These are phyloP conservation scores for Hyaloscypha finlandica DNA, from an alignment of 495 filamentous ascomycete genomes.

Conservation along the genomic window DNA sequence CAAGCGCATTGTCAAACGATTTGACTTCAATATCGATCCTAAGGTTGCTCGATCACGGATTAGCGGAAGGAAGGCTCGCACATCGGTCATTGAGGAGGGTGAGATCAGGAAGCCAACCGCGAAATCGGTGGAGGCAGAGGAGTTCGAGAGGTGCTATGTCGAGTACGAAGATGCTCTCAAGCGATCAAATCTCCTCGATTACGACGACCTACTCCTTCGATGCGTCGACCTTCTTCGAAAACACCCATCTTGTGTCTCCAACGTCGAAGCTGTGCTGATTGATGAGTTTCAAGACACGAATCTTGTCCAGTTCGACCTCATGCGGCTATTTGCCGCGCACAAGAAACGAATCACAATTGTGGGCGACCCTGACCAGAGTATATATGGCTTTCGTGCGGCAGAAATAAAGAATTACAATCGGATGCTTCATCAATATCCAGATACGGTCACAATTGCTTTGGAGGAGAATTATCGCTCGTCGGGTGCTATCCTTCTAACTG, in stretches of 20 bases:
- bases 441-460: constrained; percentile 80
- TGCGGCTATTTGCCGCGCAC: constrained; percentile 80
- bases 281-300: constrained; percentile 99
- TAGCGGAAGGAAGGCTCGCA: constrained; percentile 82
- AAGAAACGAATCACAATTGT: constrained; percentile 85
- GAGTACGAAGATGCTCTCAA: constrained; percentile 78
- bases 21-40: constrained; percentile 68
- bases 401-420: constrained; percentile 87
- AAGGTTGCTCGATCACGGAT: constrained; percentile 71
- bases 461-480: constrained; percentile 97
- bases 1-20: constrained; percentile 78
- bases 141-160: constrained; percentile 72
- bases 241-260: constrained; percentile 83
- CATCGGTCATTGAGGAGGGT: constrained; percentile 37
- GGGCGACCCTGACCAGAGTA: constrained; percentile 97
- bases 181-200: constrained; percentile 85
- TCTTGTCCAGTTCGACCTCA: constrained; percentile 89
- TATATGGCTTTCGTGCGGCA: constrained; percentile 96
- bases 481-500: constrained; percentile 79
- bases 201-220: constrained; percentile 87
- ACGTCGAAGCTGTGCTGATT: constrained; percentile 89
- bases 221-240: constrained; percentile 79
- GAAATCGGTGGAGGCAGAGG: constrained; percentile 62
- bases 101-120: constrained; percentile 26
- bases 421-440: constrained; percentile 73